phyloP scores from a whole-genome alignment of 139 green algal genomes.

The Chlamydomonas incerta region DNA sequence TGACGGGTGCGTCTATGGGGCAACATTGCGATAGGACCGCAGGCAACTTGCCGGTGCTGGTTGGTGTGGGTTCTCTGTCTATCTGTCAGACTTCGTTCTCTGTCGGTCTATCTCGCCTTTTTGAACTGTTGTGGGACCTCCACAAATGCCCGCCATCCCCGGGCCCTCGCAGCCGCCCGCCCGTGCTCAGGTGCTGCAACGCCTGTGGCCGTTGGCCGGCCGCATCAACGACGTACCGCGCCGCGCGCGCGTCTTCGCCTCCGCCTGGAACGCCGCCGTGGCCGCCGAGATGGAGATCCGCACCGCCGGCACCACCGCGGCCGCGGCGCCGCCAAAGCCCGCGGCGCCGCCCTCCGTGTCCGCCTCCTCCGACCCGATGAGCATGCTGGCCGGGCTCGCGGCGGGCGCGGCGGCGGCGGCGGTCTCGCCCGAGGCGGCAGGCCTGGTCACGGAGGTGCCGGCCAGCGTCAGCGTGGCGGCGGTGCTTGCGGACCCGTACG shows the following conservation, averaged over 20 bases:
- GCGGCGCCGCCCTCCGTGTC: not conserved
- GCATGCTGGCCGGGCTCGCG: not conserved
- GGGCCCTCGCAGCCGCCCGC: not conserved
- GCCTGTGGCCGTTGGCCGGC: slow-evolving; percentile 22
- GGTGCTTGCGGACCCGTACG: slow-evolving; percentile 10
- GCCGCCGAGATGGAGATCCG: slow-evolving; percentile 2
- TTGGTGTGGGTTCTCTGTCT: too few relatives aligned
- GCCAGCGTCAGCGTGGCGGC: not conserved
- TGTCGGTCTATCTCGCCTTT: too few relatives aligned
- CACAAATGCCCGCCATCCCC: too few relatives aligned
- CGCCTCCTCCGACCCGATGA: not conserved
- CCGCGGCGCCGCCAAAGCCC: too few relatives aligned
- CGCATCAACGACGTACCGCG: slow-evolving; percentile 6
- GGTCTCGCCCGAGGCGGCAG: not conserved
- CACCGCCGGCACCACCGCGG: not conserved
- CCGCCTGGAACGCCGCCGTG: not conserved
- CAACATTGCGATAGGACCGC: too few relatives aligned
- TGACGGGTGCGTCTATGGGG: too few relatives aligned
- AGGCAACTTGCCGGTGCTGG: too few relatives aligned
- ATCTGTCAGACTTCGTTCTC: too few relatives aligned
- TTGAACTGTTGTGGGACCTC: too few relatives aligned
- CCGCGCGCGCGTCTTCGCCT: slow-evolving; percentile 8
- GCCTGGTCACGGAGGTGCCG: slow-evolving; percentile 16
- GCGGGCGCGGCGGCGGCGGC: not conserved
- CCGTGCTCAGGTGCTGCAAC: slow-evolving; percentile 1